These are phyloP conservation scores for Cyclotella cryptica DNA, from an alignment of 108 stramenopile genomes.

Conservation along the genomic window DNA sequence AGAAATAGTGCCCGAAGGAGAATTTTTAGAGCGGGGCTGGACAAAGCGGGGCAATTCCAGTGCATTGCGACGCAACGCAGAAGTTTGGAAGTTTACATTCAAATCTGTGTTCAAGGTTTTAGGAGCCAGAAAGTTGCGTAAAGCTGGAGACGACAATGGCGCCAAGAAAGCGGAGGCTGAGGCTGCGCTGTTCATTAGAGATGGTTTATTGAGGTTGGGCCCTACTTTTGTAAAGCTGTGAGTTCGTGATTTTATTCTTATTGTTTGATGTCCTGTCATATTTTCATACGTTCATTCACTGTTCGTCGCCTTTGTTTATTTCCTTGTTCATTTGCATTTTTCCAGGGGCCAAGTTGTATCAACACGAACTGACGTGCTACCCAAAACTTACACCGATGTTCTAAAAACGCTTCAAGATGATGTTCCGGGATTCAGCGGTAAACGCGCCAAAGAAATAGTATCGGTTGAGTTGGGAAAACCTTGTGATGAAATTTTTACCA, in stretches of 20 bases:
- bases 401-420: conserved; percentile 94
- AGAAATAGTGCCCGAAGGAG: conserved; percentile 66
- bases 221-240: conserved; percentile 95
- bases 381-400: conserved; percentile 88
- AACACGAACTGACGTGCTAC: conserved; percentile 91
- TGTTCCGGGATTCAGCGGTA: conserved; percentile 92
- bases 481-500: conserved; percentile 78
- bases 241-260: not conserved
- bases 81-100: conserved; percentile 91
- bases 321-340: not conserved
- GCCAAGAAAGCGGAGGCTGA: conserved; percentile 67
- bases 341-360: conserved; percentile 64
- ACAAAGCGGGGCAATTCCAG: conserved; percentile 67
- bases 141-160: conserved; percentile 77
- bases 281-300: not conserved
- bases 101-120: conserved; percentile 79
- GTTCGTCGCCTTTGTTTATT: not conserved
- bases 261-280: not conserved
- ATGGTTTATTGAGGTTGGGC: conserved; percentile 87
- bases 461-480: conserved; percentile 81
- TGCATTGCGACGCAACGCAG: conserved; percentile 78
- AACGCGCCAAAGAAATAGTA: conserved; percentile 88
- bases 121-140: conserved; percentile 74
- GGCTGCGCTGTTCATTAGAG: conserved; percentile 87
- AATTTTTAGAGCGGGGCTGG: conserved; percentile 85